Conservation (phyloP, 805 yeast species). For the Nakazawaea ernobii region DNA sequence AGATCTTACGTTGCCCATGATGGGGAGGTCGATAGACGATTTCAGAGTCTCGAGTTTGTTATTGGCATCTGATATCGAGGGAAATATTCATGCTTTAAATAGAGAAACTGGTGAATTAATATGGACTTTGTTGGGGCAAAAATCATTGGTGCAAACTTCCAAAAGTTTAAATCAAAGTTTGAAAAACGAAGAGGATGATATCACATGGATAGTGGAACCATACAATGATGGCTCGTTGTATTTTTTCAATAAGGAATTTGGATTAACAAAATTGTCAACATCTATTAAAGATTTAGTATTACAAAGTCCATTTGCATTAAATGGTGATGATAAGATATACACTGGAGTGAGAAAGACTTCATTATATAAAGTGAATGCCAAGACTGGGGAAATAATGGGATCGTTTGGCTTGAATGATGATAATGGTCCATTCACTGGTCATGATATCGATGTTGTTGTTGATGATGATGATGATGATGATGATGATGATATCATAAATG, state of each 20-base stretch:
- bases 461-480: slow-evolving; percentile 13
- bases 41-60: slow-evolving; percentile 44
- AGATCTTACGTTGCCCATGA: background rate
- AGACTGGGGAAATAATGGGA: slow-evolving; percentile 66
- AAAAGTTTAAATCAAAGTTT: background rate
- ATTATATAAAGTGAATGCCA: slow-evolving; percentile 65
- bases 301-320: slow-evolving; percentile 79
- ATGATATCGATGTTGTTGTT: slow-evolving; percentile 12
- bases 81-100: slow-evolving; percentile 75
- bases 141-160: slow-evolving; percentile 46
- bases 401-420: slow-evolving; percentile 51
- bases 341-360: slow-evolving; percentile 81
- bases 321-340: slow-evolving; percentile 73
- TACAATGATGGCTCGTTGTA: slow-evolving; percentile 77
- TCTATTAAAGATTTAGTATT: slow-evolving; percentile 70
- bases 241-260: slow-evolving; percentile 68
- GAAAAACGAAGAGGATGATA: slow-evolving; percentile 19
- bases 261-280: slow-evolving; percentile 77
- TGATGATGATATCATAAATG: slow-evolving; percentile 11
- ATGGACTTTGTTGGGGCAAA: slow-evolving; percentile 70
- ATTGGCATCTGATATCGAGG: slow-evolving; percentile 78
- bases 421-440: slow-evolving; percentile 11
- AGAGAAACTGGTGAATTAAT: slow-evolving; percentile 66
- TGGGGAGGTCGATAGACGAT: slow-evolving; percentile 16
- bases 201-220: slow-evolving; percentile 89